These are phyloP conservation scores for Saturnispora mendoncae DNA, from an alignment of 805 yeast genomes.

Conservation along the genomic window DNA sequence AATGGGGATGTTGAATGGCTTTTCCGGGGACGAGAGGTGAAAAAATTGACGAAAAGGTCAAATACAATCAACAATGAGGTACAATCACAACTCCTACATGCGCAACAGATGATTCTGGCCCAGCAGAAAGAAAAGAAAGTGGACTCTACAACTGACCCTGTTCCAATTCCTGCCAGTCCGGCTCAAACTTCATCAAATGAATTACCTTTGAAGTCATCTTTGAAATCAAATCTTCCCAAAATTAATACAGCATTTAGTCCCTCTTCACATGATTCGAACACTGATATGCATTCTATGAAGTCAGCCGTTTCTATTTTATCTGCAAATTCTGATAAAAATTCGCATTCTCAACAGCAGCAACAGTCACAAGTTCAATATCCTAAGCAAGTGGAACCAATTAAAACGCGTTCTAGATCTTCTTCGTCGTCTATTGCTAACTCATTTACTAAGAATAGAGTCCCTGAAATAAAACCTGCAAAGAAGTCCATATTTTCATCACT, in stretches of 20 bases:
- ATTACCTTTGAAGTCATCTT: conserved; percentile 13
- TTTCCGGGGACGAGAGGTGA: conserved; percentile 63
- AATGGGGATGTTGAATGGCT: conserved; percentile 82
- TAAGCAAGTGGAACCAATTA: not conserved
- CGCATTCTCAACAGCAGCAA: not conserved
- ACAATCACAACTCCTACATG: conserved; percentile 25
- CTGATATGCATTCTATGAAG: conserved; percentile 5
- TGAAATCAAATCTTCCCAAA: conserved; percentile 4
- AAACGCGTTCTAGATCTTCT: conserved; percentile 12
- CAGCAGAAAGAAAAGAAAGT: conserved; percentile 9
- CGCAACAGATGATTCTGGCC: conserved; percentile 21
- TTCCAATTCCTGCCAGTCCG: conserved; percentile 1
- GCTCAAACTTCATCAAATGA: not conserved
- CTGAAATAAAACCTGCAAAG: conserved; percentile 12
- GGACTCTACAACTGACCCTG: conserved; percentile 3
- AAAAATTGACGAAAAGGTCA: conserved; percentile 40
- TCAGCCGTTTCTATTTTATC: not conserved
- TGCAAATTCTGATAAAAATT: not conserved
- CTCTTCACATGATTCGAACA: conserved; percentile 2
- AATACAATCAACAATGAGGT: conserved; percentile 25
- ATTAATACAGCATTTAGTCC: not conserved
- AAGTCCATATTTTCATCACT: conserved; percentile 28
- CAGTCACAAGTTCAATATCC: not conserved
- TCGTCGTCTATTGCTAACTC: conserved; percentile 9
- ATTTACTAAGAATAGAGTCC: conserved; percentile 4